Evolutionary conservation across 768 basidiomycete species (phyloP).

Genomic region (Clathrus columnatus): DNA sequence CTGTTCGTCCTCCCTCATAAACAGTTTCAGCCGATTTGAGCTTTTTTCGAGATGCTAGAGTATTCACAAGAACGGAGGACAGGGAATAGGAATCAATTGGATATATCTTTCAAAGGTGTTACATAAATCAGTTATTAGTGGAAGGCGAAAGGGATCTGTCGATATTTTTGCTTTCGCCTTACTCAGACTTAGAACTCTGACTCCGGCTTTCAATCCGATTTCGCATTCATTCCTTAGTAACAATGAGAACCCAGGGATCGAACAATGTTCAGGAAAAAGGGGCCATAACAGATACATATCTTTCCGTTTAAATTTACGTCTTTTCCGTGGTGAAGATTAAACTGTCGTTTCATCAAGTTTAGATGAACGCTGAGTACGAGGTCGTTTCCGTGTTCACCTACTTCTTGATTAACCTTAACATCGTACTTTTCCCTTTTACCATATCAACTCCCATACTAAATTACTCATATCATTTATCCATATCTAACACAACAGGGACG

Average conservation of each 20-base stretch:
- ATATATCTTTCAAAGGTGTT: no score
- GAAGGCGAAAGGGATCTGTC: no score
- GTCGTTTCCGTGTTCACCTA: not conserved
- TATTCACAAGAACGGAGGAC: no score
- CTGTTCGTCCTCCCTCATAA: no score
- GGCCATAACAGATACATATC: slow-evolving; percentile 76
- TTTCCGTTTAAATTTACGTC: not conserved
- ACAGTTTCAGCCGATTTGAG: no score
- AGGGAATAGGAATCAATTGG: no score
- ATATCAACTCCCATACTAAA: slow-evolving; percentile 42
- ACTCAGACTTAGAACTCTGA: not conserved
- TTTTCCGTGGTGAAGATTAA: slow-evolving; percentile 16
- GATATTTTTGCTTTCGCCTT: slow-evolving; percentile 8
- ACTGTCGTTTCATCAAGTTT: slow-evolving; percentile 7
- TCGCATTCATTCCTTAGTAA: slow-evolving; percentile 34
- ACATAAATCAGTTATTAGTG: not conserved
- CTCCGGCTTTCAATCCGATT: not conserved
- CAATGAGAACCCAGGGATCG: slow-evolving; percentile 54
- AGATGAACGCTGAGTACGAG: not conserved
- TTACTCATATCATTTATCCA: slow-evolving; percentile 49
- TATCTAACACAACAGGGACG: slow-evolving; percentile 54
- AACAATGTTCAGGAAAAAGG: slow-evolving; percentile 49
- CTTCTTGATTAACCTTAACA: slow-evolving; percentile 20
- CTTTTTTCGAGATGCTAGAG: no score
- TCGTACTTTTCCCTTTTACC: slow-evolving; percentile 12